Evolutionary conservation across 2,329 filamentous ascomycete species (phyloP), one percentile per base, ranked within the genome.

Genomic region (Xylaria sp.): DNA sequence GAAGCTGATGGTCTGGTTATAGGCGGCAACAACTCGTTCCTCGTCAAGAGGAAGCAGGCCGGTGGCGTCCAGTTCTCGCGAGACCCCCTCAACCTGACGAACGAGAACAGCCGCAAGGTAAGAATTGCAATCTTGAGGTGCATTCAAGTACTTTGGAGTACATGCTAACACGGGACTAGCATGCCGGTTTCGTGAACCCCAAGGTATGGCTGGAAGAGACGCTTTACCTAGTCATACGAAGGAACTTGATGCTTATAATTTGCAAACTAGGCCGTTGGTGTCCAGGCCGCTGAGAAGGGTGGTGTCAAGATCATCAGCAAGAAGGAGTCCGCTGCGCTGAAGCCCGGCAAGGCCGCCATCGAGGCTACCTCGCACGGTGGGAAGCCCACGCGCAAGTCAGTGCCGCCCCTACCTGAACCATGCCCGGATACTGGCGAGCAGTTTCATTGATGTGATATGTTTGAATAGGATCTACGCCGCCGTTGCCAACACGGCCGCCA

Each of bases 81-180:
- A 69, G 93, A 97, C 75, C 91, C 92, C 70, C 80, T 97, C 67
- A 99, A 97, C 86, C 79, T 97, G 78, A 83, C 80, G 76, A 97
- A 97, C 88, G 82, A 88, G 79, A 89, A 96, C 83, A 87, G 84
- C 69, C 89, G 91, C 81, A 97, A 96, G 88, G 91, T 94, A 53
- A 64, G 62, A 9, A 34, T 34, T 13, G 3, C 8, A 34, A 7
- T 34, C 16, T 7, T 34, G 11, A 7, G 16, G 29, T 13, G n/a
- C 29, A 34, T 34, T 39, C 22, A 8, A 21, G 34, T 34, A n/a
- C 37, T 52, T 24, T 5, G 22, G 53, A 40, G 42, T 45, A 52
- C 38, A 47, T 42, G 64, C 74, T 80, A 71, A 81, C 66, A 52
- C 24, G 37, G 22, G 45, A 41, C 60, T 73, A 95, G 91, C 85